Evolutionary conservation across 2,329 filamentous ascomycete species (phyloP), one percentile per base, ranked within the genome.

Genomic region (Aurifilum marmelostoma): DNA sequence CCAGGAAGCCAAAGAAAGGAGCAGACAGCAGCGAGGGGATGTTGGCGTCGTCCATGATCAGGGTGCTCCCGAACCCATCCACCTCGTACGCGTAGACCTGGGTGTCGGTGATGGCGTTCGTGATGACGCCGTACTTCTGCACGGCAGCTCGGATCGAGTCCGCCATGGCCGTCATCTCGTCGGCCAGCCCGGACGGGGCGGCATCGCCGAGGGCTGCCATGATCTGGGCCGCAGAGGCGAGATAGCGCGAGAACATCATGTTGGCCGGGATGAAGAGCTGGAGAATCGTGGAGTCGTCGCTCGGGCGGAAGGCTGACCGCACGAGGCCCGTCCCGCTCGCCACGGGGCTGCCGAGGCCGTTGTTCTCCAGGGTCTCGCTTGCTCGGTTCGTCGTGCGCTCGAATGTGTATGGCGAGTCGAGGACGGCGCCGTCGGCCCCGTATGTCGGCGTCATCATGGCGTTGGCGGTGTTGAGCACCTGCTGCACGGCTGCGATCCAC

Each of bases 261-360:
- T 97, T 98, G 41, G 92, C 90, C 0, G 95, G 95, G 74, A 97
- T 92, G 74, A 97, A 89, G 78, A 94, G 95, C 76, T 95, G 93
- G 71, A 93, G 90, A 52, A 92, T 91, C 0, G 92, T 93, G 18
- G 93, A 89, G 78, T 97, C 95, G 77, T 98, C 95, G 69, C 92
- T 95, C 0, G 94, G 95, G 1, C 95, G 87, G 83, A 97, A 97
- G 39, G 94, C 93, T 73, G 92, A 94, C 67, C 95, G 88, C 56
- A 97, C 87, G 64, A 97, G 86, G 0, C 93, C 93, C 1, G 93
- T 96, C 86, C 92, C 79, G 39, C 88, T 88, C 66, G 89, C 91
- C 1, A 97, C 86, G 0, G 95, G 95, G 73, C 93, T 94, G 24
- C 94, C 94, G 39, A 90, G 83, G 11, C 95, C 95, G 11, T 83